Percentiles rank a stretch among this genome's conserved stretches.
Conservation (phyloP, 768 basidiomycete genomes). For the Exsudoporus frostii region DNA sequence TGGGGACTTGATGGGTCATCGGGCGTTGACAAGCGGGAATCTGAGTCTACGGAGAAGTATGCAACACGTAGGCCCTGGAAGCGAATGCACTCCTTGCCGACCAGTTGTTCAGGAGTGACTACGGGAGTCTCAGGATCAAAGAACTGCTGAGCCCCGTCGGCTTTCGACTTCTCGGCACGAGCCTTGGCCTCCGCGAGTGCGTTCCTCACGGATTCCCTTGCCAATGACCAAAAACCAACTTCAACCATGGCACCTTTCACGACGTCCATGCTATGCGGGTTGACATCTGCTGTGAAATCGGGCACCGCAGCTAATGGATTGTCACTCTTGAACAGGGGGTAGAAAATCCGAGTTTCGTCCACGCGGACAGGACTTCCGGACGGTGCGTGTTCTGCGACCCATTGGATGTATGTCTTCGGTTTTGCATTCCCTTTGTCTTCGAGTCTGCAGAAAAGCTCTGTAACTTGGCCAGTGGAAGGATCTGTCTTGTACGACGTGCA, state of each 20-base stretch:
- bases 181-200: conserved; percentile 64
- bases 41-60: conserved; percentile 92
- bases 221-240: conserved; percentile 83
- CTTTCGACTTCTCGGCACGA: conserved; percentile 60
- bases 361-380: conserved; percentile 80
- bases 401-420: conserved; percentile 93
- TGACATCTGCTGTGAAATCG: conserved; percentile 82
- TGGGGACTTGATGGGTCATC: conserved; percentile 46
- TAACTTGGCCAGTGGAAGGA: conserved; percentile 64
- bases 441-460: conserved; percentile 73
- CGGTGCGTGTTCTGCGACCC: conserved; percentile 83
- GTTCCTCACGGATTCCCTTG: conserved; percentile 59
- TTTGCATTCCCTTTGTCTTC: conserved; percentile 75
- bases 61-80: conserved; percentile 97
- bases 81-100: conserved; percentile 88
- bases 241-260: conserved; percentile 83
- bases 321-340: conserved; percentile 92
- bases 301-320: conserved; percentile 67
- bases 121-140: conserved; percentile 58
- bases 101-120: conserved; percentile 69
- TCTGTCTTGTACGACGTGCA: conserved; percentile 88
- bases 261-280: conserved; percentile 76
- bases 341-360: conserved; percentile 90
- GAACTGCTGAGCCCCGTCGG: conserved; percentile 35
- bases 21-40: conserved; percentile 65